A percentile compares a stretch with the other conserved stretches of the same genome.
These are phyloP conservation scores for Pistacia integerrima DNA, from an alignment of 345 rosid genomes.

Conservation along the genomic window DNA sequence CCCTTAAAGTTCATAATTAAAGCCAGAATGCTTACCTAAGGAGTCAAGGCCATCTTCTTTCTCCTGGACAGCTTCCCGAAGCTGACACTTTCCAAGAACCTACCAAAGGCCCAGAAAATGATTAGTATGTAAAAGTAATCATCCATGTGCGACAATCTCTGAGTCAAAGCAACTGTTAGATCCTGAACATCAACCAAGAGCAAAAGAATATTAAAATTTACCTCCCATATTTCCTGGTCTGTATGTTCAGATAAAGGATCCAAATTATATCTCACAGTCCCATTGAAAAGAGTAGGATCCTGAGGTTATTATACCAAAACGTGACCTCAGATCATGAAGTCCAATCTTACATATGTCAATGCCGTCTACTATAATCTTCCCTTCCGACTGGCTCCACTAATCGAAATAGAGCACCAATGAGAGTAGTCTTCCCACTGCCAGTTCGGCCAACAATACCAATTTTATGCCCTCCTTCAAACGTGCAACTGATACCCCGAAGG, in stretches of 20 bases:
- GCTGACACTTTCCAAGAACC: slow-evolving; percentile 92
- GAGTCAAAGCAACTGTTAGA: no score
- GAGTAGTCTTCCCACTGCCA: slow-evolving; percentile 94
- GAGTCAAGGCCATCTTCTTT: slow-evolving; percentile 77
- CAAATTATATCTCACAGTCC: slow-evolving; percentile 88
- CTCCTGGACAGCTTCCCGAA: slow-evolving; percentile 72
- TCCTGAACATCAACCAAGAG: background rate
- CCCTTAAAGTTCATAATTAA: background rate
- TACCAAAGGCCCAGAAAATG: slow-evolving; percentile 19
- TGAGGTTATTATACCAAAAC: slow-evolving; percentile 93
- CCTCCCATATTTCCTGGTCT: slow-evolving; percentile 97
- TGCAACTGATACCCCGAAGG: slow-evolving; percentile 80
- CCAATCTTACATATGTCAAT: slow-evolving; percentile 77
- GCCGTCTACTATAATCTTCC: slow-evolving; percentile 80
- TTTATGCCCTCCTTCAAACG: slow-evolving; percentile 85
- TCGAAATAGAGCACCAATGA: slow-evolving; percentile 86
- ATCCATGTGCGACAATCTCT: no score
- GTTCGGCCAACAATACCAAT: slow-evolving; percentile 95
- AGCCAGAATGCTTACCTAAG: slow-evolving; percentile 44
- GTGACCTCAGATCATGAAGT: slow-evolving; percentile 81
- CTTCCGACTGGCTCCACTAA: slow-evolving; percentile 86
- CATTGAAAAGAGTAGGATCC: slow-evolving; percentile 90
- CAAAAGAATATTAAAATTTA: slow-evolving; percentile 18
- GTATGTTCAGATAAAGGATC: slow-evolving; percentile 79
- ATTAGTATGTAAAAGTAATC: background rate